Evolutionary conservation across 805 yeast species (phyloP), one percentile per base, ranked within the genome.

Genomic region (Ogataea saltuana): DNA sequence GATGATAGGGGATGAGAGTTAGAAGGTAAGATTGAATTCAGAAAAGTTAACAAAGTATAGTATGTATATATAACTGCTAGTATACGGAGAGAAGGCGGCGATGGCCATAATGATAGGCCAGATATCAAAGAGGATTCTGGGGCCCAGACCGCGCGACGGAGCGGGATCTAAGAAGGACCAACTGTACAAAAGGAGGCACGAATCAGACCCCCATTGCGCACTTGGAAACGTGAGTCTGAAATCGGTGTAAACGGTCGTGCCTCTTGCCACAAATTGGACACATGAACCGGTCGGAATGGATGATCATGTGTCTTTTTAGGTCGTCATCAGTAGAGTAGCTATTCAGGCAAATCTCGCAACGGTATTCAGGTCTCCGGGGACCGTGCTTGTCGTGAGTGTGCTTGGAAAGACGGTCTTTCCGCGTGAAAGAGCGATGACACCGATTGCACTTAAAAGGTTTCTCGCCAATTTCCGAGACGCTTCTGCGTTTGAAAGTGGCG

Each of bases 231-330:
- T 60, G 65, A 6, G 48, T 42, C 13, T 49, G 54, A 13, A 37
- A 56, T 31, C 66, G 41, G 37, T 57, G 54, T 12, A 53, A 44
- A 41, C 65, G 43, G 26, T 60, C 65, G 42, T 60, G 57, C 11
- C 61, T 41, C 6, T 47, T 37, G 19, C 51, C 52, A 40, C 65
- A 60, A 2, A 35, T 20, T 3, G 34, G 42, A 25, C 65, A 60
- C 28, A 42, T 47, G 33, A 52, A 60, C 36, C 46, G 56, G 33
- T 60, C 61, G 1, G 63, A 58, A 39, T 60, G 65, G n/a, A 54
- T 53, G 31, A 58, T 50, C 9, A 23, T 40, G 25, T 60, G 65
- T 43, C 64, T 50, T 21, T 60, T 59, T 27, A 60, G 42, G 30
- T 60, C 58, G 33, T 43, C 55, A 53, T 18, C 63, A 46, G 44